Conservation (phyloP, 352 stramenopile genomes). For the Phytophthora hibernalis region DNA sequence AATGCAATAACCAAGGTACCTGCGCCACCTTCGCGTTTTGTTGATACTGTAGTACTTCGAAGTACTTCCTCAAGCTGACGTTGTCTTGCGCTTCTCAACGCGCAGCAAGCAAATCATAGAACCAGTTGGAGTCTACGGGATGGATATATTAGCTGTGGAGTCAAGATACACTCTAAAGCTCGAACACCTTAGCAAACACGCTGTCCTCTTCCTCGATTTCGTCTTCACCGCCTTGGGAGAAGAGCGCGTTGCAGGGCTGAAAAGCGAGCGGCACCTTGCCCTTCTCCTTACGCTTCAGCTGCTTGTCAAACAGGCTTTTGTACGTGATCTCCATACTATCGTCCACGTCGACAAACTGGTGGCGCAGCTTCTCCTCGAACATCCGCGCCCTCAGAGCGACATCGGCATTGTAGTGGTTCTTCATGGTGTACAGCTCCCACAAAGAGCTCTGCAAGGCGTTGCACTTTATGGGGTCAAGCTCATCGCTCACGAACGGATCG, state of each 20-base stretch:
- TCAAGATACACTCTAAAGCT: slow-evolving; percentile 52
- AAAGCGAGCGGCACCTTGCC: slow-evolving; percentile 78
- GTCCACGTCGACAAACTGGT: slow-evolving; percentile 80
- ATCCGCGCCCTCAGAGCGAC: slow-evolving; percentile 92
- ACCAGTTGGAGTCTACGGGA: slow-evolving; percentile 26
- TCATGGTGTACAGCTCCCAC: slow-evolving; percentile 96
- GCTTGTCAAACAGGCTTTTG: slow-evolving; percentile 80
- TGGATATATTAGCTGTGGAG: slow-evolving; percentile 48
- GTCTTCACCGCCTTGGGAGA: slow-evolving; percentile 29
- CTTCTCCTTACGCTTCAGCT: slow-evolving; percentile 88
- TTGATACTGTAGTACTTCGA: too few species aligned
- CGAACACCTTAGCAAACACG: slow-evolving; percentile 76
- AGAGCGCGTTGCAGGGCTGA: slow-evolving; percentile 65
- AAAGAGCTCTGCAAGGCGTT: slow-evolving; percentile 93
- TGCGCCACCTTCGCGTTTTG: slow-evolving; percentile 11
- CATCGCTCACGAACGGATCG: slow-evolving; percentile 81
- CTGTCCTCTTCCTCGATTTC: slow-evolving; percentile 43
- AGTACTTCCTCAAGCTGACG: neutral
- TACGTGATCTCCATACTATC: slow-evolving; percentile 82
- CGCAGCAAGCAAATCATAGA: neutral
- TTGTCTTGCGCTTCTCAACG: neutral
- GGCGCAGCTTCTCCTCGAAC: slow-evolving; percentile 88
- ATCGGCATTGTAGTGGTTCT: slow-evolving; percentile 95
- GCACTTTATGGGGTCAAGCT: slow-evolving; percentile 72
- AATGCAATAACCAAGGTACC: slow-evolving; percentile 16